Percentiles rank a stretch among this genome's conserved stretches.
These are phyloP conservation scores for Leucaena leucocephala DNA, from an alignment of 306 rosid genomes.

Conservation along the genomic window DNA sequence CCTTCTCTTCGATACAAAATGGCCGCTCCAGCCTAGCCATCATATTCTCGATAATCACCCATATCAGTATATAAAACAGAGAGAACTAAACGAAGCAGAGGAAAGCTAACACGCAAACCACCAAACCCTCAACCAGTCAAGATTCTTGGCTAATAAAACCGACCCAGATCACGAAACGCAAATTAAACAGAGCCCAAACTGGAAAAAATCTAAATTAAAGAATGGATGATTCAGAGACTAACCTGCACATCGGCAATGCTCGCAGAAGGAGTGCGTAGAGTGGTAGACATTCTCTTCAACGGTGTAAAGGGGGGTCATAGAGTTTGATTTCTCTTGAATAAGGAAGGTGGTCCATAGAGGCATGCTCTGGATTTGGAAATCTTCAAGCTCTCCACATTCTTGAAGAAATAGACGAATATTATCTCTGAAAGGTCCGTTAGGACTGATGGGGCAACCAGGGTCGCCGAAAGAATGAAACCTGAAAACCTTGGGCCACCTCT, in stretches of 20 bases:
- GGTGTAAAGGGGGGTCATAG: constrained; percentile 70
- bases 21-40: constrained; percentile 84
- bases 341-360: constrained; percentile 78
- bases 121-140: constrained; percentile 2
- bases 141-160: neutral
- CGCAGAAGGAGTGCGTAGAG: constrained; percentile 67
- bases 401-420: constrained; percentile 69
- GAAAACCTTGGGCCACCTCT: constrained; percentile 60
- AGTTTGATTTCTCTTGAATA: constrained; percentile 57
- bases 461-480: constrained; percentile 68
- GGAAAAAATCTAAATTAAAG: neutral
- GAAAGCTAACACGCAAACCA: constrained; percentile 6
- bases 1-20: constrained; percentile 72
- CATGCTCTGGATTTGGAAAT: constrained; percentile 54
- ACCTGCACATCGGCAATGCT: constrained; percentile 82
- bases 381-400: constrained; percentile 66
- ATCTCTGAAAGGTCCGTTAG: constrained; percentile 65
- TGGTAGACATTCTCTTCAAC: constrained; percentile 66
- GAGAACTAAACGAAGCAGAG: neutral
- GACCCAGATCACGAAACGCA: constrained; percentile 20
- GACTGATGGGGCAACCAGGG: constrained; percentile 52
- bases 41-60: constrained; percentile 25
- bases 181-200: neutral
- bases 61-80: constrained; percentile 15
- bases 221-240: neutral